Conservation (phyloP, 768 basidiomycete genomes). For the Suillus spraguei region DNA sequence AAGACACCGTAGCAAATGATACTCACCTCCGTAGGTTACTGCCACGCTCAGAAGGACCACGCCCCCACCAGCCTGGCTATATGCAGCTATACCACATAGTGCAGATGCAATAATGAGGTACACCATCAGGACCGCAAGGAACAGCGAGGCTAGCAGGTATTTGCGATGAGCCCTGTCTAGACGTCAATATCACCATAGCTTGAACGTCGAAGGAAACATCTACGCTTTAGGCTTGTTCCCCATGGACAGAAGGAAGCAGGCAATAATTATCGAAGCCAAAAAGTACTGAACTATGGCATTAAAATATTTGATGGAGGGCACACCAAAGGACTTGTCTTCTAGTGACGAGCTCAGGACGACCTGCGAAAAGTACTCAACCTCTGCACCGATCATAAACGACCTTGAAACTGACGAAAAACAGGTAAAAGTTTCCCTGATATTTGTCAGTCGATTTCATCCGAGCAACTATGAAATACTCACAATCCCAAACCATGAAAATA, state of each 20-base stretch:
- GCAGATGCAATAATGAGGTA: slow-evolving; percentile 86
- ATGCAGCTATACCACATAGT: slow-evolving; percentile 77
- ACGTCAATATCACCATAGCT: slow-evolving; percentile 11
- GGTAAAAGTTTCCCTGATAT: slow-evolving; percentile 85
- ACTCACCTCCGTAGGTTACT: slow-evolving; percentile 81
- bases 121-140: slow-evolving; percentile 75
- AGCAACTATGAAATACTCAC: slow-evolving; percentile 45
- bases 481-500: slow-evolving; percentile 93
- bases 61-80: slow-evolving; percentile 61
- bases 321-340: slow-evolving; percentile 69
- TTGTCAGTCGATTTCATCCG: background rate
- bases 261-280: slow-evolving; percentile 83
- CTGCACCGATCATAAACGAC: background rate
- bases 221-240: slow-evolving; percentile 91
- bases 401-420: slow-evolving; percentile 79
- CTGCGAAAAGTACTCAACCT: slow-evolving; percentile 37
- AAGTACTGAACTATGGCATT: slow-evolving; percentile 81
- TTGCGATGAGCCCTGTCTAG: slow-evolving; percentile 45
- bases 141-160: slow-evolving; percentile 77
- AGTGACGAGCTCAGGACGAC: slow-evolving; percentile 87
- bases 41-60: slow-evolving; percentile 84
- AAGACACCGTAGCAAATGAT: background rate
- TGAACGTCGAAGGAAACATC: slow-evolving; percentile 17
- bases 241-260: slow-evolving; percentile 93
- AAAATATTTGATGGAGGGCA: slow-evolving; percentile 67